Conservation (phyloP, 75 land plant species). For the Ceratopteris richardii region DNA sequence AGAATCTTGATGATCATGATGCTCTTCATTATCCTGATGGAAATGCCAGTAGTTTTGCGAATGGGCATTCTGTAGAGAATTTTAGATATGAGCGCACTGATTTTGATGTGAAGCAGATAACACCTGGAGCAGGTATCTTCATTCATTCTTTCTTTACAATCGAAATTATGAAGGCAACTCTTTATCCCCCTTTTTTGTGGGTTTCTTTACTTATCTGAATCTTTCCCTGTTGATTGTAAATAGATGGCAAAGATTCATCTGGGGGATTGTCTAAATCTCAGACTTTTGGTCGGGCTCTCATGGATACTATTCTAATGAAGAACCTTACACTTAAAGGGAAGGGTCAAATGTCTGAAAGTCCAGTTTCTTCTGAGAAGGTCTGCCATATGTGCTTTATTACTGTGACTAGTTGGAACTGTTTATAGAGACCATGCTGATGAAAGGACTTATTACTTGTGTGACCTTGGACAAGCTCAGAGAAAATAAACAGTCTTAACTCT, state of each 20-base stretch:
- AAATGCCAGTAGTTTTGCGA: background rate
- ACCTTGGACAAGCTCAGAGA: too few relatives aligned
- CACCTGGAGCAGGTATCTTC: background rate
- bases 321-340: constrained; percentile 62
- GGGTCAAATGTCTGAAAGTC: constrained; percentile 24
- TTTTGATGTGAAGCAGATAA: background rate
- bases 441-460: too few relatives aligned
- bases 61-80: background rate
- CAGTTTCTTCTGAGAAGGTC: constrained; percentile 44
- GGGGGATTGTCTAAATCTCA: constrained; percentile 30
- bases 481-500: too few relatives aligned
- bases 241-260: background rate
- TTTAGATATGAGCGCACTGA: background rate
- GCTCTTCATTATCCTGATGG: background rate
- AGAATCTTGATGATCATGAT: background rate
- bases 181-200: background rate
- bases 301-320: constrained; percentile 81
- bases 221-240: background rate
- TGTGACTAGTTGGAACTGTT: too few relatives aligned
- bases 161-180: too few relatives aligned
- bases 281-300: constrained; percentile 78
- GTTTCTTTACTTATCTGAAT: background rate
- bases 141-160: background rate
- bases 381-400: background rate
- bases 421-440: too few relatives aligned